Evolutionary conservation across 768 basidiomycete genomes (phyloP).

Genomic region (Collybiopsis luxurians): DNA sequence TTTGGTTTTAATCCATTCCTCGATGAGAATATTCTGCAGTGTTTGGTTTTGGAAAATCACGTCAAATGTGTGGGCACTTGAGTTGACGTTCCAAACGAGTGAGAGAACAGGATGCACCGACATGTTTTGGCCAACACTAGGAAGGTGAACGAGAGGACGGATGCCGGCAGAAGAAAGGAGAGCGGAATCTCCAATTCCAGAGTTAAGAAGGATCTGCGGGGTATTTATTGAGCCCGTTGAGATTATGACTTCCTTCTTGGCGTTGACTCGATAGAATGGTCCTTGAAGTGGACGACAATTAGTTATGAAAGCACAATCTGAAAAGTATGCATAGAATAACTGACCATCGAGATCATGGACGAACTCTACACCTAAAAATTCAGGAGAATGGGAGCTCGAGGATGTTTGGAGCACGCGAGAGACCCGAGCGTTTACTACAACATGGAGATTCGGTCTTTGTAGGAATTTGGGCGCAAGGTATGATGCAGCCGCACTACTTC

Average conservation of each 20-base stretch:
- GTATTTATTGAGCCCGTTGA: conserved; percentile 23
- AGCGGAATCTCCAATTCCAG: conserved; percentile 18
- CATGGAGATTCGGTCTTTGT: not conserved
- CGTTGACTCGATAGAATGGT: not conserved
- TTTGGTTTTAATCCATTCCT: conserved; percentile 22
- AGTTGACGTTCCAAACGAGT: conserved; percentile 9
- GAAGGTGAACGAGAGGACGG: conserved; percentile 7
- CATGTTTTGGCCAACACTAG: conserved; percentile 14
- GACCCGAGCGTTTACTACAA: not conserved
- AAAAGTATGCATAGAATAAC: too few relatives aligned
- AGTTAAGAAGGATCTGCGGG: conserved; percentile 15
- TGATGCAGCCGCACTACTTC: not conserved
- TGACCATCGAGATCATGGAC: not conserved
- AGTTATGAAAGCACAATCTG: too few relatives aligned
- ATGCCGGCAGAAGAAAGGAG: conserved; percentile 8
- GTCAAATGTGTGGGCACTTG: conserved; percentile 15
- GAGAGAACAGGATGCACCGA: conserved; percentile 8
- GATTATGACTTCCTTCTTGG: conserved; percentile 21
- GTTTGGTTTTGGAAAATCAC: conserved; percentile 22
- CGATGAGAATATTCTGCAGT: conserved; percentile 16
- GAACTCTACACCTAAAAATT: conserved; percentile 1
- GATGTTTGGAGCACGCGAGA: not conserved
- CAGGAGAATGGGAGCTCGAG: not conserved
- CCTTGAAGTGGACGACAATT: too few relatives aligned
- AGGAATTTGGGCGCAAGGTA: not conserved